Conservation (phyloP, 2,329 filamentous ascomycete species). For the Fusarium circinatum region DNA sequence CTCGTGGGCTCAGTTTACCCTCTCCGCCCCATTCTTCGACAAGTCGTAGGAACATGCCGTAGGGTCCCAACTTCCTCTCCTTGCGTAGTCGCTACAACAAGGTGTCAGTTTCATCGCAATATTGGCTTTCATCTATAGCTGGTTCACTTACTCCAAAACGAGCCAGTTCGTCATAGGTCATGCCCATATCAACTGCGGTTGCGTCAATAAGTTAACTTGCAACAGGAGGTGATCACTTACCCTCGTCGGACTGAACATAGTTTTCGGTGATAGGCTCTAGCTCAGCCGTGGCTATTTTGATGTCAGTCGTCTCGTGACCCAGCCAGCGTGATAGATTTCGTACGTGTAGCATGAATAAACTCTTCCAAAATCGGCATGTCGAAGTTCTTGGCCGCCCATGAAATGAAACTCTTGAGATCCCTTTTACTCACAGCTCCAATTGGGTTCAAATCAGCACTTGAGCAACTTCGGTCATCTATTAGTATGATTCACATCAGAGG, state of each 20-base stretch:
- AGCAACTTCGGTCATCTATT: not conserved
- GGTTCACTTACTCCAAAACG: constrained; percentile 47
- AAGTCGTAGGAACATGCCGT: constrained; percentile 52
- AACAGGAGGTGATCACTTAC: not conserved
- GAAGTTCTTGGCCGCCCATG: constrained; percentile 65
- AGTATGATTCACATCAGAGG: not conserved
- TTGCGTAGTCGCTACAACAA: constrained; percentile 47
- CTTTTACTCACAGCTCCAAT: constrained; percentile 52
- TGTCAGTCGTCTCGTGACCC: not conserved
- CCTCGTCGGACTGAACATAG: constrained; percentile 24
- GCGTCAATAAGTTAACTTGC: not conserved
- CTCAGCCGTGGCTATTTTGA: constrained; percentile 52
- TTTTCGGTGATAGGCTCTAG: constrained; percentile 54
- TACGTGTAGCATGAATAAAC: constrained; percentile 69
- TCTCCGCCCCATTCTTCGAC: constrained; percentile 51
- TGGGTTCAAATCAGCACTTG: not conserved
- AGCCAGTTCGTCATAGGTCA: constrained; percentile 55
- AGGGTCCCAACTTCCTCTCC: constrained; percentile 55
- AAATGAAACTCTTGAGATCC: constrained; percentile 73
- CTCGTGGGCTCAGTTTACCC: constrained; percentile 49
- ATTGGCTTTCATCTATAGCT: not conserved
- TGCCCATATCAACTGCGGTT: constrained; percentile 53
- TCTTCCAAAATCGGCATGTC: constrained; percentile 68
- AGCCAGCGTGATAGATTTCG: constrained; percentile 21
- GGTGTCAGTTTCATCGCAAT: not conserved